Percentiles rank a stretch among this genome's conserved stretches.
phyloP scores from a whole-genome alignment of 441 rosid genomes.

The Pelargonium hybrid region DNA sequence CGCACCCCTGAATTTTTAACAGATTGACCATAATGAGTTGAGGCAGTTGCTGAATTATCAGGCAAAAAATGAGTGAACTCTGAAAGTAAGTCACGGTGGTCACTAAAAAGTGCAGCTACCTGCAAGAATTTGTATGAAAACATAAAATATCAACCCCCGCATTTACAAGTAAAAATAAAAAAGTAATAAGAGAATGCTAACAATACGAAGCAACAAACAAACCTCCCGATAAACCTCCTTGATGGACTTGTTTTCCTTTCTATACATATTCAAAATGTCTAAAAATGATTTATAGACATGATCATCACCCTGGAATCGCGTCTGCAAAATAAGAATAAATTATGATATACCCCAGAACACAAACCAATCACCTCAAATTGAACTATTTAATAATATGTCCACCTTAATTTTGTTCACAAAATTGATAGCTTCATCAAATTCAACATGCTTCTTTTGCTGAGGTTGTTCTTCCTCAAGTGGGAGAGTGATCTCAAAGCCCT shows the following conservation, averaged over 20 bases:
- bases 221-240: slow-evolving; percentile 91
- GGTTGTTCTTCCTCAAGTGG: slow-evolving; percentile 68
- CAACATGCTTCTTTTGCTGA: slow-evolving; percentile 81
- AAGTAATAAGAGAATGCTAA: slow-evolving; percentile 3
- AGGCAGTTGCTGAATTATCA: slow-evolving; percentile 60
- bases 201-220: slow-evolving; percentile 10
- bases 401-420: slow-evolving; percentile 99
- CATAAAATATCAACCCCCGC: neutral
- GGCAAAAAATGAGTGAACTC: slow-evolving; percentile 92
- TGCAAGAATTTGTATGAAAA: slow-evolving; percentile 21
- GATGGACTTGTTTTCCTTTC: slow-evolving; percentile 90
- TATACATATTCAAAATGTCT: slow-evolving; percentile 89
- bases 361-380: slow-evolving; percentile 10
- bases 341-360: slow-evolving; percentile 13
- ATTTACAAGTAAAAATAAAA: slow-evolving; percentile 5
- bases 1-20: slow-evolving; percentile 46
- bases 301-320: slow-evolving; percentile 92
- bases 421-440: slow-evolving; percentile 92
- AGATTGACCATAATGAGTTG: slow-evolving; percentile 36
- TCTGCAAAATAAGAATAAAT: slow-evolving; percentile 40
- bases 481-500: slow-evolving; percentile 87
- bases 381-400: slow-evolving; percentile 8
- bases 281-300: slow-evolving; percentile 83
- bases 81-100: slow-evolving; percentile 69
- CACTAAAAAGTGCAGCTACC: slow-evolving; percentile 80